Evolutionary conservation across 2,329 filamentous ascomycete genomes (phyloP).

Genomic region (Pleomassaria siparia): DNA sequence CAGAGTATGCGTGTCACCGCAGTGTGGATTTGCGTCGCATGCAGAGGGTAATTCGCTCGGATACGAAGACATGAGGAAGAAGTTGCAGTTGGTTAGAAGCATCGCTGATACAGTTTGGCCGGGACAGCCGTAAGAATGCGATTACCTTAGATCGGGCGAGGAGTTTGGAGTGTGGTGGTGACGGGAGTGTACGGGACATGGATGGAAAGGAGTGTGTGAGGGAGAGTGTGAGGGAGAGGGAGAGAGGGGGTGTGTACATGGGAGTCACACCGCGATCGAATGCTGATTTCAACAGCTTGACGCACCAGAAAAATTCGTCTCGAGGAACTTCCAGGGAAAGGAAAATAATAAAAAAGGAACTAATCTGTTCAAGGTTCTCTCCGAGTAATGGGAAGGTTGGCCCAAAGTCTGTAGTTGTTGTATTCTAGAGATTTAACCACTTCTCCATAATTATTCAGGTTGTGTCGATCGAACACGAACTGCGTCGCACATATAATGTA

Average conservation of each 20-base stretch:
- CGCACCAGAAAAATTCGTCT: no score
- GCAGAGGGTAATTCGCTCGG: slow-evolving; percentile 70
- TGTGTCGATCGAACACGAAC: no score
- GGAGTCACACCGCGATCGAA: slow-evolving; percentile 5
- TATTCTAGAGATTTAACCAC: no score
- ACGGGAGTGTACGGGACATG: background rate
- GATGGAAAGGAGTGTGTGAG: background rate
- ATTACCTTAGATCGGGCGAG: background rate
- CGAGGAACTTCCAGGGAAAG: no score
- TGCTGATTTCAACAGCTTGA: slow-evolving; percentile 33
- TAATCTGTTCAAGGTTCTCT: no score
- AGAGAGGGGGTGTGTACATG: slow-evolving; percentile 4
- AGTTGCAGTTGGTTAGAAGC: slow-evolving; percentile 68
- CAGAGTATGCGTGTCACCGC: slow-evolving; percentile 53
- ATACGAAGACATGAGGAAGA: slow-evolving; percentile 71
- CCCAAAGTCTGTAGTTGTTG: no score
- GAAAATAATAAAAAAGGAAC: no score
- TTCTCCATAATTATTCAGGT: no score
- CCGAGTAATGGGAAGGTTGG: no score
- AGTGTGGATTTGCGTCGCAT: slow-evolving; percentile 62
- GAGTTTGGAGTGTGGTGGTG: background rate
- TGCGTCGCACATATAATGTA: no score
- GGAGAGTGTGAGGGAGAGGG: slow-evolving; percentile 7
- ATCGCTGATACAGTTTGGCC: slow-evolving; percentile 75
- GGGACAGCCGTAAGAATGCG: slow-evolving; percentile 47